Base-by-base conservation (phyloP, 164 flowering plant genomes). In the Dillenia turbinata region DNA sequence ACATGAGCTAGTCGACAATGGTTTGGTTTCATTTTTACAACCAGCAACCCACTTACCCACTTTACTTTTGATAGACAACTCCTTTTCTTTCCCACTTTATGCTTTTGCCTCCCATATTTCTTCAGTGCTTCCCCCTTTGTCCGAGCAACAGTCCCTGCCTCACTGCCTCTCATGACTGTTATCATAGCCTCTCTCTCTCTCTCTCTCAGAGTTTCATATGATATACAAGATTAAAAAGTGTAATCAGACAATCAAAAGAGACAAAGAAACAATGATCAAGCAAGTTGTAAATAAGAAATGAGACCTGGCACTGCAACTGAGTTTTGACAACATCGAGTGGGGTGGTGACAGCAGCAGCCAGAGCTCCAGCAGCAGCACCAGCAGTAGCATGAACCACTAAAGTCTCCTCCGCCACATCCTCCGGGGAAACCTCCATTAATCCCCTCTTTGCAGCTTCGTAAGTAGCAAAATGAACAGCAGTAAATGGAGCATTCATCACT, bases 241-340 rank as follows among this genome's bases (percentile, higher is more conserved):
- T 10, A 55, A 22, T 2, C 2, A 22, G 14, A 9, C 22, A n/a
- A 45, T 14, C 8, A 16, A 52, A n/a, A 9, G 19, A 45, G 15
- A 5, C 43, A 47, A 26, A 26, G 33, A 26, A 26, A 26, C 33
- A 26, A 26, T 26, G 33, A 26, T 26, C 33, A 26, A 26, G 33
- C 33, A 26, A 26, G 33, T 26, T 26, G 33, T 2, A 26, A 52
- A 44, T 19, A n/a, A 10, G 0, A 47, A 63, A 24, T 44, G 9
- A 33, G 10, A 86, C 92, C 86, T 86, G 92, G 65, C 92, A 86
- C 77, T 86, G 89, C 79, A 86, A 62, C 65, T 76, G 89, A 15
- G 92, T 86, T 71, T 86, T 86, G 16, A 84, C 92, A 48, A 86
- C 92, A 71, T 86, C 92, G 13, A 86, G 81, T 1, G 89, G 92